phyloP scores from a whole-genome alignment of 257 asterid genomes.

The Mentha longifolia region DNA sequence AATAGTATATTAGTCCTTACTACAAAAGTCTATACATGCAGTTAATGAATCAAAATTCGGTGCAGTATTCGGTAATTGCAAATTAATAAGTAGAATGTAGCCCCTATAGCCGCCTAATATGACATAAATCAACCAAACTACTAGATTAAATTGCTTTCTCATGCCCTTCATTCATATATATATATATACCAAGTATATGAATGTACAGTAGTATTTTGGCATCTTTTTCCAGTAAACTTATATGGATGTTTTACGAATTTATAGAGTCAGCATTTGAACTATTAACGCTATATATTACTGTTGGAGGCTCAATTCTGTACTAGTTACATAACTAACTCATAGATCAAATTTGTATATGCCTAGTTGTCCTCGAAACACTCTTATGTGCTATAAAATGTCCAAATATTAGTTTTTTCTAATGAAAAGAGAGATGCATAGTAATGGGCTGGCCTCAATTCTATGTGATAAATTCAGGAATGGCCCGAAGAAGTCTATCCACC shows the following conservation, averaged over 20 bases:
- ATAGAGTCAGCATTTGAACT: too few relatives aligned
- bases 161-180: too few relatives aligned
- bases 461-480: constrained; percentile 73
- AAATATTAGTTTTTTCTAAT: not conserved
- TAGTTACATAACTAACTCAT: not conserved
- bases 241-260: too few relatives aligned
- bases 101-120: not conserved
- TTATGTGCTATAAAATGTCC: not conserved
- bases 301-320: not conserved
- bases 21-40: not conserved
- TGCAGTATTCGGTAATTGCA: not conserved
- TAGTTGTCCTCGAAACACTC: not conserved
- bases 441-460: constrained; percentile 1
- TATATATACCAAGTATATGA: not conserved
- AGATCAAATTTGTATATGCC: not conserved
- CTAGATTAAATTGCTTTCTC: not conserved
- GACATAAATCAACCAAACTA: constrained; percentile 7
- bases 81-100: not conserved
- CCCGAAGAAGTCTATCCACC: constrained; percentile 89
- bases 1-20: too few relatives aligned
- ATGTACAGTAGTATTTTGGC: not conserved
- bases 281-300: not conserved
- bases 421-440: not conserved
- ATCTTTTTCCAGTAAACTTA: not conserved
- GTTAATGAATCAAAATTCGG: not conserved